These are phyloP conservation scores for Tylopilus rubrobrunneus DNA, from an alignment of 768 basidiomycete species.

Conservation along the genomic window DNA sequence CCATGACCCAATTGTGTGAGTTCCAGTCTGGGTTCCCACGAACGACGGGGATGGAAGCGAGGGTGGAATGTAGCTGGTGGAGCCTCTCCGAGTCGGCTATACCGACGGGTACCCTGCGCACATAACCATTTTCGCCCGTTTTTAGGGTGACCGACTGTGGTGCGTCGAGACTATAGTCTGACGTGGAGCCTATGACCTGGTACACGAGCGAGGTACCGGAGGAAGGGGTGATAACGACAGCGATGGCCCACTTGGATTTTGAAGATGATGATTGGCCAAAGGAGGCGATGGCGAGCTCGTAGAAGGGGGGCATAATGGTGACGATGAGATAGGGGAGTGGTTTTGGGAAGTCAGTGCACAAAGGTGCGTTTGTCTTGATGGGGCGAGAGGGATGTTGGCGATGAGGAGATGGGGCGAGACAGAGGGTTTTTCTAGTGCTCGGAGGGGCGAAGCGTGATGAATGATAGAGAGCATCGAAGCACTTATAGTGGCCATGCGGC, in stretches of 20 bases:
- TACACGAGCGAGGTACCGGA: slow-evolving; percentile 30
- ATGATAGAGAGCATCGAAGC: slow-evolving; percentile 13
- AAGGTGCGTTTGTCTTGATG: not conserved
- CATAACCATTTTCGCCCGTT: slow-evolving; percentile 27
- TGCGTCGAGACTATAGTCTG: slow-evolving; percentile 29
- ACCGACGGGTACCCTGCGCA: slow-evolving; percentile 22
- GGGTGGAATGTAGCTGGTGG: slow-evolving; percentile 26
- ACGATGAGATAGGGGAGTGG: slow-evolving; percentile 1
- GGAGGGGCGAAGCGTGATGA: slow-evolving; percentile 10
- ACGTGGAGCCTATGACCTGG: slow-evolving; percentile 26
- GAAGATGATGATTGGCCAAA: slow-evolving; percentile 21
- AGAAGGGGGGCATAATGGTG: slow-evolving; percentile 29
- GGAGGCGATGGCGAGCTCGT: slow-evolving; percentile 30
- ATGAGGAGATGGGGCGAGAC: not conserved
- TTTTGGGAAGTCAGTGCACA: not conserved
- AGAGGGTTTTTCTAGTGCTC: slow-evolving; percentile 21
- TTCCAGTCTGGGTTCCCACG: slow-evolving; percentile 28
- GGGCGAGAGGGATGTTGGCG: not conserved
- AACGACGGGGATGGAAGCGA: slow-evolving; percentile 23
- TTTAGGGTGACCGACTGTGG: slow-evolving; percentile 32
- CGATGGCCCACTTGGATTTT: slow-evolving; percentile 25
- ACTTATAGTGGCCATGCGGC: slow-evolving; percentile 19
- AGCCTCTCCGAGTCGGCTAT: slow-evolving; percentile 27
- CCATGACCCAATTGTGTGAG: slow-evolving; percentile 31
- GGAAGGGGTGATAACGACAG: slow-evolving; percentile 25